Base-by-base conservation (phyloP, 1,284 basidiomycete species). In the Rhodofomes roseus region DNA sequence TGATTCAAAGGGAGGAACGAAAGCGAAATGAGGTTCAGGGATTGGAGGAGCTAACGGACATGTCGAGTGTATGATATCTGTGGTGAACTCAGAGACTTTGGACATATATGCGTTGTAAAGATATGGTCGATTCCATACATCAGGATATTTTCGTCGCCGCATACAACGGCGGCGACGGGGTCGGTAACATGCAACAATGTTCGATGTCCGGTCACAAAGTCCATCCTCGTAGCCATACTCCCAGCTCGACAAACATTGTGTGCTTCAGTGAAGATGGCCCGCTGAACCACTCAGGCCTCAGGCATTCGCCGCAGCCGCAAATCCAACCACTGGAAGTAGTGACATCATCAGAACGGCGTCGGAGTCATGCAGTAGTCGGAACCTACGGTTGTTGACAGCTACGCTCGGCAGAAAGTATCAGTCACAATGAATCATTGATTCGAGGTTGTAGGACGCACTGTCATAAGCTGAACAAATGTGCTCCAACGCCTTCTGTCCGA, bases 401-500 rank as follows among this genome's bases (percentile, higher is more conserved):
- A 34, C 23, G 22, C 16, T 36, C 48, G 6, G n/a, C 22, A 22
- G 31, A 16, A 23, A 40, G 25, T 23, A 27, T 40, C 22, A 51
- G 8, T 16, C 31, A 41, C 55, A 51, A 39, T 11, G 51, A 16
- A 36, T n/a, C n/a, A 23, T 3, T 16, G 18, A 40, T 23, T n/a
- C 31, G 48, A 46, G 20, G 11, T 22, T 46, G 12, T 4, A 16
- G 18, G 11, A 58, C 54, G 39, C 43, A 56, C 60, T 56, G 46
- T 63, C 60, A 48, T 63, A 63, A 23, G 59, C 57, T 1, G 62
- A 56, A 36, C 61, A 63, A 18, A 58, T 51, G 51, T 37, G 54
- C 31, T 63, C 59, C 20, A 63, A 44, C 34, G 57, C 60, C 54
- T 58, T 60, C 50, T 63, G 62, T 11, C 62, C 62, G 20, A 63